These are phyloP conservation scores for Penicillium egyptiacum DNA, from an alignment of 495 filamentous ascomycete genomes.

Conservation along the genomic window DNA sequence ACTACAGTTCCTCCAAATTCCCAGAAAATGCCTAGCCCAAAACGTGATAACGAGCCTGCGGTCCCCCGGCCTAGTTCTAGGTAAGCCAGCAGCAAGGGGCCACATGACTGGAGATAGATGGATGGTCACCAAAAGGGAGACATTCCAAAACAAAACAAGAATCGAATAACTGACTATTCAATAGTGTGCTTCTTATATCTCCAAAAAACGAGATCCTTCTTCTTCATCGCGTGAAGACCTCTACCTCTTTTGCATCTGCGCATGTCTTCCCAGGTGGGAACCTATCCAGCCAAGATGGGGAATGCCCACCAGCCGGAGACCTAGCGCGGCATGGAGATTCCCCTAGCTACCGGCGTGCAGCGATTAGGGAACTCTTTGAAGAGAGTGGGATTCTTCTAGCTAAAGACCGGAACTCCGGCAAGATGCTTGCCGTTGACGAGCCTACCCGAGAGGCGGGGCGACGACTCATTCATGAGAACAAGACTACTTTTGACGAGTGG, in stretches of 20 bases:
- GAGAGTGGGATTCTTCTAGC: conserved; percentile 90
- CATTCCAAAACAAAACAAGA: not conserved
- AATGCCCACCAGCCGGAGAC: conserved; percentile 47
- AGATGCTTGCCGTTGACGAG: conserved; percentile 58
- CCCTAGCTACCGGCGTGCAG: conserved; percentile 68
- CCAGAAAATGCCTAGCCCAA: conserved; percentile 25
- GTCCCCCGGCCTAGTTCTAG: conserved; percentile 42
- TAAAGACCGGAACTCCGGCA: conserved; percentile 42
- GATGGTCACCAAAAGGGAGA: not conserved
- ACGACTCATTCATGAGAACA: conserved; percentile 61
- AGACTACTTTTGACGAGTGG: conserved; percentile 66
- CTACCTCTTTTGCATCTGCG: conserved; percentile 81
- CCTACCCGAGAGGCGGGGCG: conserved; percentile 64
- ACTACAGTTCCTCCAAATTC: conserved; percentile 2
- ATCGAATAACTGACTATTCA: conserved; percentile 9
- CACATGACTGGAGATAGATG: not conserved
- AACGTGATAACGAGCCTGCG: conserved; percentile 25
- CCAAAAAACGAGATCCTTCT: conserved; percentile 83
- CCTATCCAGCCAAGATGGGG: conserved; percentile 66
- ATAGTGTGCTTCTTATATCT: conserved; percentile 81
- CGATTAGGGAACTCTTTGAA: conserved; percentile 90
- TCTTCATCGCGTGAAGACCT: conserved; percentile 79
- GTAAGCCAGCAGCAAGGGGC: conserved; percentile 7
- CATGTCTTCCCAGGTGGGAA: conserved; percentile 98
- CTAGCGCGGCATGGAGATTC: conserved; percentile 63